Percentiles rank a stretch among this genome's conserved stretches.
Evolutionary conservation across 805 yeast species (phyloP).

Genomic region (Candida insectalens): DNA sequence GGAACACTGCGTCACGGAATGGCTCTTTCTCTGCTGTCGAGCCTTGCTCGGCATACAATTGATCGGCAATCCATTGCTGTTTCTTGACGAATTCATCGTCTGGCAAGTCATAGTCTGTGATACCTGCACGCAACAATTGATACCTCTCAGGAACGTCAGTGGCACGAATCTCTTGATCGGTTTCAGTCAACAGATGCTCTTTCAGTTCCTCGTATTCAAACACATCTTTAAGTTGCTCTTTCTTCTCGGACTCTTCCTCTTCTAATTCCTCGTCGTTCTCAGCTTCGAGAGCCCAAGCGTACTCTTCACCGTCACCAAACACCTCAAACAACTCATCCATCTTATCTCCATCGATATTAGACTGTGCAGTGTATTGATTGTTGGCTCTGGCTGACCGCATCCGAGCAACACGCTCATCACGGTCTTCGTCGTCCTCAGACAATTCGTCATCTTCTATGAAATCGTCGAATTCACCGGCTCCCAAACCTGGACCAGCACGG

Average conservation of each 20-base stretch:
- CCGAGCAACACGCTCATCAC: constrained; percentile 31
- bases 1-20: constrained; percentile 61
- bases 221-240: constrained; percentile 58
- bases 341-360: constrained; percentile 76
- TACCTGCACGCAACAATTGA: constrained; percentile 63
- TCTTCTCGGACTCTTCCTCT: constrained; percentile 29
- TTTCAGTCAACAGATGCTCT: constrained; percentile 84
- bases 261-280: constrained; percentile 60
- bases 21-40: constrained; percentile 30
- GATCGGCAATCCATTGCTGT: constrained; percentile 71
- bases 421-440: constrained; percentile 77
- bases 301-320: constrained; percentile 94
- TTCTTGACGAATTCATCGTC: constrained; percentile 64
- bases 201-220: constrained; percentile 91
- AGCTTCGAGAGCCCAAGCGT: constrained; percentile 95
- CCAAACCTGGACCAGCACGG: constrained; percentile 13
- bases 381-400: constrained; percentile 25
- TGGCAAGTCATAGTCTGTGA: constrained; percentile 58
- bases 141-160: constrained; percentile 89
- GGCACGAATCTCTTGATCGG: constrained; percentile 78
- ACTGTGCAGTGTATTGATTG: constrained; percentile 19
- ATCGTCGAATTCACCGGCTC: constrained; percentile 83
- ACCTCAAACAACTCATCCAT: constrained; percentile 89
- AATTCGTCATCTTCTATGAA: constrained; percentile 96
- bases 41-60: constrained; percentile 47